These are phyloP conservation scores for Golubevia sp. DNA, from an alignment of 1,284 basidiomycete species.

Conservation along the genomic window DNA sequence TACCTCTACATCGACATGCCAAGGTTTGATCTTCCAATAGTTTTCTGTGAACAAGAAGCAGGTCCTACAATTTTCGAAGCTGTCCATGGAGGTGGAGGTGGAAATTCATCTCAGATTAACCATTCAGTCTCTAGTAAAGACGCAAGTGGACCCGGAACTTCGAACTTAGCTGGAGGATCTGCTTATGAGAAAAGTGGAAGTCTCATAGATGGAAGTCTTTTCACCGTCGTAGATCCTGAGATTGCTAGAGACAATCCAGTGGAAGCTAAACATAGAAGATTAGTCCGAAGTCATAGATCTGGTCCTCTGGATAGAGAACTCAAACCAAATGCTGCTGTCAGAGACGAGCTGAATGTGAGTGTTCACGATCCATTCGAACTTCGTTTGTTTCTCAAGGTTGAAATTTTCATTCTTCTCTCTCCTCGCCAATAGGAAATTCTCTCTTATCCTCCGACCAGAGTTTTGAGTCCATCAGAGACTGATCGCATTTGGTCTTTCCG, in stretches of 20 bases:
- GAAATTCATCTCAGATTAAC: constrained; percentile 2
- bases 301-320: constrained; percentile 93
- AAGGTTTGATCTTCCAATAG: constrained; percentile 96
- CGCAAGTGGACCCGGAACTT: constrained; percentile 59
- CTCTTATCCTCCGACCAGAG: constrained; percentile 84
- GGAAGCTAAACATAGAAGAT: constrained; percentile 91
- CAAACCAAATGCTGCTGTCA: constrained; percentile 89
- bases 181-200: too few species aligned
- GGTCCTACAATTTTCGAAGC: background rate
- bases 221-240: constrained; percentile 92
- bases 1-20: constrained; percentile 95
- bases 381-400: background rate
- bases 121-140: constrained; percentile 7
- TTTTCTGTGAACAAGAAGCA: constrained; percentile 72
- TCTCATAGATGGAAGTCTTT: constrained; percentile 54
- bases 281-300: constrained; percentile 90
- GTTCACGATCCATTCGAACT: background rate
- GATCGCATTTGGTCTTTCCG: constrained; percentile 98
- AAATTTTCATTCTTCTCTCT: background rate
- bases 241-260: constrained; percentile 88
- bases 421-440: constrained; percentile 79
- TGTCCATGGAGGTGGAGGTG: background rate
- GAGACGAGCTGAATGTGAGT: constrained; percentile 84
- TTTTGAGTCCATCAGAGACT: constrained; percentile 86
- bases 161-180: background rate